Base-by-base conservation (phyloP, 1,139 yeast species). In the Kluyveromyces sp. region DNA sequence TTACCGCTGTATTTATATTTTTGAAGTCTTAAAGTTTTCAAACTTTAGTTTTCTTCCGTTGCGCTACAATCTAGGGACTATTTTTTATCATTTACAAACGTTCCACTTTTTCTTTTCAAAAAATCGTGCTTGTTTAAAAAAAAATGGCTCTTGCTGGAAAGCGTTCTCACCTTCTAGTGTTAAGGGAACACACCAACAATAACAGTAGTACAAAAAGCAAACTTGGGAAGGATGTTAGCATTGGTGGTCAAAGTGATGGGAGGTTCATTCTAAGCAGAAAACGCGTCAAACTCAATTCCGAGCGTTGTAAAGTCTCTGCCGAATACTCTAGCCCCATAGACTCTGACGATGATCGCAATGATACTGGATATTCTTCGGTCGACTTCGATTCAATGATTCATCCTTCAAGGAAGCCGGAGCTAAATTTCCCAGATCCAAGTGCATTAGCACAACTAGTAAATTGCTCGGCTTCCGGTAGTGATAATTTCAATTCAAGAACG, bases 281-380 rank as follows among this genome's bases (percentile, higher is more conserved):
- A 26, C 43, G 43, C 5, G 39, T 29, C n/a, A 41, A 34, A 35
- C 21, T 41, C n/a, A 32, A 41, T 25, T 8, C 29, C 27, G 29
- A 21, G 26, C 27, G 34, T 25, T 32, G 35, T 33, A 41, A 26
- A 34, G 21, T 29, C n/a, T 8, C 38, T 34, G 30, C 32, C 8
- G 43, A 41, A 7, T 34, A 27, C 27, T 41, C 43, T 21, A 41
- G 43, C 29, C 43, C 37, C n/a, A 31, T 29, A 15, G 28, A 41
- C 28, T 28, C 34, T 6, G 43, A 41, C 21, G 43, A 34, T 28
- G 43, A 41, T 35, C 25, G 38, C 31, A 31, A 41, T 34, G 43
- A 41, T 41, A 41, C 43, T 37, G 45, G 45, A 25, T 37, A 37
- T 42, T 37, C 45, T 31, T 36, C 45, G n/a, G 27, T 37, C 29